Conservation (phyloP, 2,329 filamentous ascomycete species). For the Trichoderma guizhouense region DNA sequence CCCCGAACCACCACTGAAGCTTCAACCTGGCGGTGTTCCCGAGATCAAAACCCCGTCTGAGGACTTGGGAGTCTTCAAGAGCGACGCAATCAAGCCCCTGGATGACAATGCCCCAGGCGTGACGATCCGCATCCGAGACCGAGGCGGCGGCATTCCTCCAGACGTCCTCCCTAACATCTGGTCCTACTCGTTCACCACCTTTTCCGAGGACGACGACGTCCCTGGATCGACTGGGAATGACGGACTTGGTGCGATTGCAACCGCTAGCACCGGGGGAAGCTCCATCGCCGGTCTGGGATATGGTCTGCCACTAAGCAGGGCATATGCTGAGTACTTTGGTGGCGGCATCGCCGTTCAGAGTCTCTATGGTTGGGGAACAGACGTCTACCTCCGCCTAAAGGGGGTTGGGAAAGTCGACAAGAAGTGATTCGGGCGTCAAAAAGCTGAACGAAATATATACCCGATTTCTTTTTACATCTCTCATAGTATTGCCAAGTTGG, state of each 20-base stretch:
- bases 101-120: constrained; percentile 74
- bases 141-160: constrained; percentile 88
- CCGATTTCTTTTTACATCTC: not conserved
- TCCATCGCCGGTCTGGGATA: constrained; percentile 93
- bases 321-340: constrained; percentile 97
- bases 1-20: constrained; percentile 51
- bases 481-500: not conserved
- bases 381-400: constrained; percentile 64
- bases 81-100: constrained; percentile 52
- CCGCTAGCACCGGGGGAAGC: constrained; percentile 67
- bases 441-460: not conserved
- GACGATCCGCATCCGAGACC: constrained; percentile 90
- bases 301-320: constrained; percentile 81
- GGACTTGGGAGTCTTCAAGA: constrained; percentile 40
- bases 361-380: constrained; percentile 84
- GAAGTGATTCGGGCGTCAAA: not conserved
- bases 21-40: constrained; percentile 24
- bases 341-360: constrained; percentile 95
- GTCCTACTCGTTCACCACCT: constrained; percentile 97
- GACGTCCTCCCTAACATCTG: constrained; percentile 84
- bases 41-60: constrained; percentile 35
- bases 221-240: constrained; percentile 40
- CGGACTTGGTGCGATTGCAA: constrained; percentile 72
- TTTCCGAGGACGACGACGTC: constrained; percentile 59
- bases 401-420: constrained; percentile 55